A percentile compares a stretch with the other conserved stretches of the same genome.
phyloP scores from a whole-genome alignment of 1,284 basidiomycete genomes.

The Paramarasmius palmivorus region DNA sequence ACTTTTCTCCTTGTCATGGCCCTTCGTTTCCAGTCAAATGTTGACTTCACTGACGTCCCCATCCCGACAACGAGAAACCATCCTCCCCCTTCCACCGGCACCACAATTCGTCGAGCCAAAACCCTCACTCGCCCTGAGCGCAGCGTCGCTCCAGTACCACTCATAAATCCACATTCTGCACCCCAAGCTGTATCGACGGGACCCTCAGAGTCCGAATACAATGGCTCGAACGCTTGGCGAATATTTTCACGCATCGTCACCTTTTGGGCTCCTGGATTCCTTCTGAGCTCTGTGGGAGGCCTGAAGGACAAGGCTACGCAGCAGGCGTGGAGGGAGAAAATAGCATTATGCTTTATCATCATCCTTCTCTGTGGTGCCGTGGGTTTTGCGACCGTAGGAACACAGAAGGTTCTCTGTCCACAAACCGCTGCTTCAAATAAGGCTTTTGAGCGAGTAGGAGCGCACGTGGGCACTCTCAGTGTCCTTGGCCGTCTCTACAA shows the following conservation, averaged over 20 bases:
- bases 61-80: constrained; percentile 65
- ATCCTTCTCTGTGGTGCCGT: constrained; percentile 76
- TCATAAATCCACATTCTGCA: constrained; percentile 77
- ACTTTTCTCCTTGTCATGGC: constrained; percentile 41
- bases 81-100: constrained; percentile 50
- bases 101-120: constrained; percentile 82
- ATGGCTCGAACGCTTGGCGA: constrained; percentile 76
- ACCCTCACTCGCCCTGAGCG: constrained; percentile 96
- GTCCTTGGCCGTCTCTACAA: constrained; percentile 83
- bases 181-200: constrained; percentile 29
- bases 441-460: constrained; percentile 69
- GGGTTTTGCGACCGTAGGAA: constrained; percentile 93
- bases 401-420: constrained; percentile 92
- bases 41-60: constrained; percentile 63
- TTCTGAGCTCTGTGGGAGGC: constrained; percentile 77
- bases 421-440: constrained; percentile 56
- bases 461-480: constrained; percentile 65
- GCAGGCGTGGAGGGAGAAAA: constrained; percentile 98
- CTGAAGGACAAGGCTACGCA: constrained; percentile 76
- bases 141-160: constrained; percentile 88
- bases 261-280: constrained; percentile 86
- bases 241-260: constrained; percentile 81
- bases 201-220: constrained; percentile 33
- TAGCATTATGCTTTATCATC: constrained; percentile 89
- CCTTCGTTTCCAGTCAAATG: constrained; percentile 57